Conservation (phyloP, 768 basidiomycete species). For the Russula olivacea region DNA sequence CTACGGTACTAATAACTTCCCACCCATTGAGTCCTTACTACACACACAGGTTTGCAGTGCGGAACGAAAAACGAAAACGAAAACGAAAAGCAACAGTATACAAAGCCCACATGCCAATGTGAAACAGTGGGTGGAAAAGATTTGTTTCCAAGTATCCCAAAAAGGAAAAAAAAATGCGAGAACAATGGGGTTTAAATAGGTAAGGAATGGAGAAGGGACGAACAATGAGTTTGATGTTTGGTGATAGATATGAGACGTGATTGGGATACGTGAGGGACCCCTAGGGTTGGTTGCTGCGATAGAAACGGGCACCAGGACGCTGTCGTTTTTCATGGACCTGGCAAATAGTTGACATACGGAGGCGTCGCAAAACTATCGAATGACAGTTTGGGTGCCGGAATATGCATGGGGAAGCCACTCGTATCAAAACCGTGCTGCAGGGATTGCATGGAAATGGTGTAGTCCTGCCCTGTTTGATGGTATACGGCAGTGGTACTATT, state of each 20-base stretch:
- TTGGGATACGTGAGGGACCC: conserved; percentile 9
- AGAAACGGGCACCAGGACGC: conserved; percentile 3
- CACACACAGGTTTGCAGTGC: conserved; percentile 15
- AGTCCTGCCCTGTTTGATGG: conserved; percentile 22
- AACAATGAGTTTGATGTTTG: conserved; percentile 10
- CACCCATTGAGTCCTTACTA: conserved; percentile 19
- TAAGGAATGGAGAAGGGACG: conserved; percentile 8
- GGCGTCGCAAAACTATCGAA: conserved; percentile 4
- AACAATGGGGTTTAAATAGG: conserved; percentile 6
- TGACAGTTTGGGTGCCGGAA: conserved; percentile 13
- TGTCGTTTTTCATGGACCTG: conserved; percentile 8
- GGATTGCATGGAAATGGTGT: conserved; percentile 15
- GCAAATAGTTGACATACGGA: conserved; percentile 13
- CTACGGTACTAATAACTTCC: conserved; percentile 8
- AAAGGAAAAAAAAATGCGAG: conserved; percentile 7
- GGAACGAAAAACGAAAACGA: conserved; percentile 17
- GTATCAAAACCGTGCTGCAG: conserved; percentile 10
- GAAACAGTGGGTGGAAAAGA: background rate
- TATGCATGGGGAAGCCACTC: conserved; percentile 10
- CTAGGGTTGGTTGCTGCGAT: conserved; percentile 2
- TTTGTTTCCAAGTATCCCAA: background rate
- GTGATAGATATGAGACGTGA: conserved; percentile 14
- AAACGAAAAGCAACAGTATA: conserved; percentile 5
- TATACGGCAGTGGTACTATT: conserved; percentile 5
- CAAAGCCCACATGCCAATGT: conserved; percentile 9